Conservation (phyloP, 2,329 filamentous ascomycete species). For the Colletotrichum lindemuthianum region DNA sequence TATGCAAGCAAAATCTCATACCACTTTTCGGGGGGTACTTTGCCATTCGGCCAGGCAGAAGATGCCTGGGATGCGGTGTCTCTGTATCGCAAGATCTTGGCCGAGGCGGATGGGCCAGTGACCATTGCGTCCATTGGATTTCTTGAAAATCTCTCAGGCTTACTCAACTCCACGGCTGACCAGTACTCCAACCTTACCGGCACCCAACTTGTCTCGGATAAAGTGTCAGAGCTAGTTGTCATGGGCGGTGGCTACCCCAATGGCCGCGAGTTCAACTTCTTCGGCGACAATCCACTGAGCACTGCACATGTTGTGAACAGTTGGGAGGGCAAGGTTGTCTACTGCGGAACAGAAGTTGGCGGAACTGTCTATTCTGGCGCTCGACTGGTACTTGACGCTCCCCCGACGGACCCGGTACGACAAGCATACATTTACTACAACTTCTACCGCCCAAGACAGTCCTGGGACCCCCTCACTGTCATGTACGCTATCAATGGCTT, state of each 20-base stretch:
- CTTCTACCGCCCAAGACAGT: conserved; percentile 45
- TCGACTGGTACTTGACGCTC: conserved; percentile 45
- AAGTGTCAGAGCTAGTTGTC: conserved; percentile 60
- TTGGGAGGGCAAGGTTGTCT: conserved; percentile 54
- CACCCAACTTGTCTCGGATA: conserved; percentile 51
- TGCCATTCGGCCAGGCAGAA: conserved; percentile 47
- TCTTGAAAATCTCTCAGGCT: conserved; percentile 56
- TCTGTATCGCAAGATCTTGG: conserved; percentile 56
- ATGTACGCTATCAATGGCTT: conserved; percentile 52
- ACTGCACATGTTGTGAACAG: conserved; percentile 56
- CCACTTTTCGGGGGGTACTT: conserved; percentile 49
- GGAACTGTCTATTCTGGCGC: conserved; percentile 51
- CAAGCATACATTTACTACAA: conserved; percentile 54
- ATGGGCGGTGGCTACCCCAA: conserved; percentile 63
- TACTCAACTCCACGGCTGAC: conserved; percentile 57
- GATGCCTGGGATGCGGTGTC: conserved; percentile 53
- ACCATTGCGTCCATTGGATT: conserved; percentile 58
- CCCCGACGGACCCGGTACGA: conserved; percentile 46
- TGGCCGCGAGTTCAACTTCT: conserved; percentile 61
- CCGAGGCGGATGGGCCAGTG: conserved; percentile 53
- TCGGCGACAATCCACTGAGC: conserved; percentile 47
- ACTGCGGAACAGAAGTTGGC: conserved; percentile 57
- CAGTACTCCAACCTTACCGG: conserved; percentile 50
- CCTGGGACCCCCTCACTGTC: conserved; percentile 55
- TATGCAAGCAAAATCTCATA: conserved; percentile 58